A percentile compares a stretch with the other conserved stretches of the same genome.
phyloP scores from a whole-genome alignment of 306 rosid genomes.

The Gillenia trifoliata region DNA sequence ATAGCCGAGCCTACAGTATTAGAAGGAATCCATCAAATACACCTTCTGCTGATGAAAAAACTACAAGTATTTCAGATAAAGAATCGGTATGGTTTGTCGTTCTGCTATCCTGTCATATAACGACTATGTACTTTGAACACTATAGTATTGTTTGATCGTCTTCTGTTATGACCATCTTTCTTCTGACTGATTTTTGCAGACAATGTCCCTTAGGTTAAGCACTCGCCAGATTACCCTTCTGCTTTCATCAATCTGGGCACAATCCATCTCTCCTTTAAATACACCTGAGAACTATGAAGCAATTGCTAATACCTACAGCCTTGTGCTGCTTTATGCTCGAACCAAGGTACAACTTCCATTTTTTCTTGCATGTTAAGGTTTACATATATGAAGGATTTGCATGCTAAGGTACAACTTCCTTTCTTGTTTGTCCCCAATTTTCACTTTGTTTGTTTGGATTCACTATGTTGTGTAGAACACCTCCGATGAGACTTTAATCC shows the following conservation, averaged over 20 bases:
- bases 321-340: slow-evolving; percentile 61
- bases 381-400: too few relatives aligned
- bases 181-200: slow-evolving; percentile 22
- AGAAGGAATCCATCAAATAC: slow-evolving; percentile 30
- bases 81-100: slow-evolving; percentile 20
- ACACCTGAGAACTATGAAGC: slow-evolving; percentile 77
- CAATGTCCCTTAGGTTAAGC: slow-evolving; percentile 51
- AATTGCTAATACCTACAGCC: slow-evolving; percentile 67
- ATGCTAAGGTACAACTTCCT: background rate
- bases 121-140: background rate
- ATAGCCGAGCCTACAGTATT: slow-evolving; percentile 41
- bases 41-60: slow-evolving; percentile 14
- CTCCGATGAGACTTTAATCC: slow-evolving; percentile 52
- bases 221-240: slow-evolving; percentile 61
- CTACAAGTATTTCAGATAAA: slow-evolving; percentile 12
- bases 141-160: background rate
- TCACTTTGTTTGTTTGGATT: background rate
- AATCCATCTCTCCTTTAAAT: slow-evolving; percentile 64
- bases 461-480: slow-evolving; percentile 40
- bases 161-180: background rate
- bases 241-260: slow-evolving; percentile 81
- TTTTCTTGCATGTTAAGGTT: background rate
- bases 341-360: slow-evolving; percentile 49
- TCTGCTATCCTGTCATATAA: background rate
- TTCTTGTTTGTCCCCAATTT: background rate